Evolutionary conservation across 202 grass and related monocot genomes (phyloP).

Genomic region (Digitaria exilis): DNA sequence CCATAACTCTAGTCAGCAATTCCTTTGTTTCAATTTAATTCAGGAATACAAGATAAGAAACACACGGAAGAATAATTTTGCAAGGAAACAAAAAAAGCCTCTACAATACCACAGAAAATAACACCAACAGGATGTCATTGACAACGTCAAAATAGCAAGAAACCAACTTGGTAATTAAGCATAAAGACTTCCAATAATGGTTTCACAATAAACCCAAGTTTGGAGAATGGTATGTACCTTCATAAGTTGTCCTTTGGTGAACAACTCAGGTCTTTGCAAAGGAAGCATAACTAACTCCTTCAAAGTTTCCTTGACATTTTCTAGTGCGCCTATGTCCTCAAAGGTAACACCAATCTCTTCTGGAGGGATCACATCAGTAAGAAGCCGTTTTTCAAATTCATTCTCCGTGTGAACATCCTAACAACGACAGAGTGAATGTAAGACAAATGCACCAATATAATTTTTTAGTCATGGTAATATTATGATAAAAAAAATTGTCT

Average conservation of each 20-base stretch:
- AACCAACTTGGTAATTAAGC: background rate
- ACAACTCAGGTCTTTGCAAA: constrained; percentile 94
- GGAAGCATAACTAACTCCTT: constrained; percentile 99
- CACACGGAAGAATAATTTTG: background rate
- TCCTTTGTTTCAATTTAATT: constrained; percentile 6
- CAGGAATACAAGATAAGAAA: background rate
- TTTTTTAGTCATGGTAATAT: background rate
- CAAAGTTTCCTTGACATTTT: constrained; percentile 96
- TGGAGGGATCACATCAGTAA: constrained; percentile 91
- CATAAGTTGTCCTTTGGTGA: constrained; percentile 92
- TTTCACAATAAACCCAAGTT: constrained; percentile 16
- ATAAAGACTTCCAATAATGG: background rate
- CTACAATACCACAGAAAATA: background rate
- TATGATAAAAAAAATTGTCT: background rate
- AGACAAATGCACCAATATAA: constrained; percentile 18
- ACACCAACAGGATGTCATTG: background rate
- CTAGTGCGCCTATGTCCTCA: constrained; percentile 91
- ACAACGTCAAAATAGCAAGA: background rate
- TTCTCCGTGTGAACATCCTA: constrained; percentile 91
- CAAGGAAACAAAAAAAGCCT: background rate
- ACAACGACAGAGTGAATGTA: constrained; percentile 25
- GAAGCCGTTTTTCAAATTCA: constrained; percentile 96
- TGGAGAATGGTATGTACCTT: constrained; percentile 58
- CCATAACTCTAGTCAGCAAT: constrained; percentile 14
- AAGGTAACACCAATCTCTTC: constrained; percentile 95